A percentile compares a stretch with the other conserved stretches of the same genome.
phyloP scores from a whole-genome alignment of 495 filamentous ascomycete species.

The Penicillium atrosanguineum region DNA sequence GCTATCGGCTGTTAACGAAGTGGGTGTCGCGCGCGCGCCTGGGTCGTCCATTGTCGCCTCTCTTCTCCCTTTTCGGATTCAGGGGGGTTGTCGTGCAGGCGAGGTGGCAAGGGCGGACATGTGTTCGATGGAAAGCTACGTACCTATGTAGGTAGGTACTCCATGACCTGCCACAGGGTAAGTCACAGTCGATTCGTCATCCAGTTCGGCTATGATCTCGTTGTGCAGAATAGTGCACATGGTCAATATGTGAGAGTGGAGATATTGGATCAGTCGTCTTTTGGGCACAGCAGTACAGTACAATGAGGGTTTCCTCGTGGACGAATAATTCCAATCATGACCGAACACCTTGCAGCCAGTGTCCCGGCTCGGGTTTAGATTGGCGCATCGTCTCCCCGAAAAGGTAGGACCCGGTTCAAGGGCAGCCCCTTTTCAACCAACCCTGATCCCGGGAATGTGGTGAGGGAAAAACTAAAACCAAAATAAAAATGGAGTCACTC shows the following conservation, averaged over 20 bases:
- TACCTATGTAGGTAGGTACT: no score
- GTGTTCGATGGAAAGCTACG: neutral
- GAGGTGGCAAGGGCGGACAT: neutral
- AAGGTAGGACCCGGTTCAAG: constrained; percentile 9
- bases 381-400: constrained; percentile 9
- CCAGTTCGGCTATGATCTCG: constrained; percentile 2
- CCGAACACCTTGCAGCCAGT: constrained; percentile 27
- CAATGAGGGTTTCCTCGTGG: constrained; percentile 19
- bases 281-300: neutral
- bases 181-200: neutral
- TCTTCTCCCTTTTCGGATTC: constrained; percentile 2
- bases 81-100: neutral
- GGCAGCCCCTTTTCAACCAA: constrained; percentile 12
- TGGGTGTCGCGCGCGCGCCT: neutral
- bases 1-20: constrained; percentile 9
- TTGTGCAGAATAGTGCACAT: constrained; percentile 13
- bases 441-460: neutral
- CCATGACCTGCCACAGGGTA: neutral
- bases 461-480: neutral
- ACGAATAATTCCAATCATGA: constrained; percentile 28
- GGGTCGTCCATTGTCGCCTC: neutral
- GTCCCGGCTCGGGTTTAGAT: constrained; percentile 9
- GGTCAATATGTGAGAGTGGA: constrained; percentile 11
- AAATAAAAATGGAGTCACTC: neutral
- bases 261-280: constrained; percentile 12